These are phyloP conservation scores for Allium fistulosum DNA, from an alignment of 106 monocot genomes.

Conservation along the genomic window DNA sequence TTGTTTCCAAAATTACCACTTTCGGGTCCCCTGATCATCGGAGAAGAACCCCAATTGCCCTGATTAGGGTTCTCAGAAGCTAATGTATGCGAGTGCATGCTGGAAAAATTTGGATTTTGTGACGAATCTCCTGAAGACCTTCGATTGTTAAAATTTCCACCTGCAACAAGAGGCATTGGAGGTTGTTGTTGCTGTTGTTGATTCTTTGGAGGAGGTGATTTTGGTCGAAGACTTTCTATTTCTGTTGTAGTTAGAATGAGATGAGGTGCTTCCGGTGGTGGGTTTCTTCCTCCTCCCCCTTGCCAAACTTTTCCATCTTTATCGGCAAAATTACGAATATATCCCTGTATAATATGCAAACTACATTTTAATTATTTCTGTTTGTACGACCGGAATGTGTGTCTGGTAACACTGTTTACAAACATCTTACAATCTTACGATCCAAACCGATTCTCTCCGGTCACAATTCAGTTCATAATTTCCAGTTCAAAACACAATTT, in stretches of 20 bases:
- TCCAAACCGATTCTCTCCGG: too few relatives aligned
- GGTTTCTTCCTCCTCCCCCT: slow-evolving; percentile 88
- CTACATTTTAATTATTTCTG: background rate
- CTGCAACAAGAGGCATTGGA: slow-evolving; percentile 22
- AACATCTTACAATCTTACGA: too few relatives aligned
- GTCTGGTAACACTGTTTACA: too few relatives aligned
- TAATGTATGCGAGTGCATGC: slow-evolving; percentile 19
- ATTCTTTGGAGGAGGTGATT: slow-evolving; percentile 78
- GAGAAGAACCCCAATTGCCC: slow-evolving; percentile 23
- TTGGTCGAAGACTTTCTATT: slow-evolving; percentile 83
- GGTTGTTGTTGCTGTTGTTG: slow-evolving; percentile 34
- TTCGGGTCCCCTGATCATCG: slow-evolving; percentile 26
- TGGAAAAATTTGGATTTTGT: slow-evolving; percentile 28
- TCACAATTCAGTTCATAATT: too few relatives aligned
- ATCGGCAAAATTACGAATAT: slow-evolving; percentile 59
- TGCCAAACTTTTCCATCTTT: slow-evolving; percentile 98
- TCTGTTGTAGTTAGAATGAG: slow-evolving; percentile 87
- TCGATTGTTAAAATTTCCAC: slow-evolving; percentile 42
- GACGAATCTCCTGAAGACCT: slow-evolving; percentile 56
- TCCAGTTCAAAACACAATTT: too few relatives aligned
- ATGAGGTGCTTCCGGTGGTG: slow-evolving; percentile 90
- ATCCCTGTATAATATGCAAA: slow-evolving; percentile 29
- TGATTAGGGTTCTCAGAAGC: slow-evolving; percentile 21
- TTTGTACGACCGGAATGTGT: too few relatives aligned
- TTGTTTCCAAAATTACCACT: slow-evolving; percentile 21